Base-by-base conservation (phyloP, 2,329 filamentous ascomycete genomes). In the Boeremia exigua region DNA sequence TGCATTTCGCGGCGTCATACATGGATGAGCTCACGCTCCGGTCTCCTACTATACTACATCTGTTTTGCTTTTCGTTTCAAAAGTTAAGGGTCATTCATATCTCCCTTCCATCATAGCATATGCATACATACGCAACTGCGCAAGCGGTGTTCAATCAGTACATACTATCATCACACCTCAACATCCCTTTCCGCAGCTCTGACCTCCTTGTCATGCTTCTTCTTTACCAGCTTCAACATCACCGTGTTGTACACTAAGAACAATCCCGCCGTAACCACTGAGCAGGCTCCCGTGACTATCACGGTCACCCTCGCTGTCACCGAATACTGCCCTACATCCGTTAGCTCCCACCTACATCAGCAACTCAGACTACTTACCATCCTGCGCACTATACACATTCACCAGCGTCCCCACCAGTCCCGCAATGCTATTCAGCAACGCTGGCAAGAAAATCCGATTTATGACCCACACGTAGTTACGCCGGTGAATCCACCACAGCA, bases 381-480 rank as follows among this genome's bases (percentile, higher is more conserved):
- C 63, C 48, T 82, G 77, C 48, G 80, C 78, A 14, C 79, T 76
- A 56, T 83, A 83, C 4, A 85, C 75, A 60, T 79, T 79, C 4
- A 82, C 74, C 5, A 84, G 60, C 0, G 81, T 82, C 1, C 78
- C 79, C 6, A 84, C 73, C 27, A 84, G 59, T 1, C 82, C 83
- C 5, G 80, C 82, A 12, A 80, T 60, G 12, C 78, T 79, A 64
- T 83, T 83, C 47, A 83, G 55, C 48, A 66, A 42, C 14, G 66
- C 68, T 33, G 66, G 78, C 57, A 83, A 55, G 59, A 84, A 82
- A 11, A 85, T 71, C 52, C 77, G 75, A 63, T 84, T 82, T 8
- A 83, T 73, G 19, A 84, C 72, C 82, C 81, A 86, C 15, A 84
- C 75, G 53, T 84, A 84, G 59, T 85, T 84, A 14, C 67, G 63